Conservation (phyloP, 805 yeast species). For the Sugiyamaella valdiviana region DNA sequence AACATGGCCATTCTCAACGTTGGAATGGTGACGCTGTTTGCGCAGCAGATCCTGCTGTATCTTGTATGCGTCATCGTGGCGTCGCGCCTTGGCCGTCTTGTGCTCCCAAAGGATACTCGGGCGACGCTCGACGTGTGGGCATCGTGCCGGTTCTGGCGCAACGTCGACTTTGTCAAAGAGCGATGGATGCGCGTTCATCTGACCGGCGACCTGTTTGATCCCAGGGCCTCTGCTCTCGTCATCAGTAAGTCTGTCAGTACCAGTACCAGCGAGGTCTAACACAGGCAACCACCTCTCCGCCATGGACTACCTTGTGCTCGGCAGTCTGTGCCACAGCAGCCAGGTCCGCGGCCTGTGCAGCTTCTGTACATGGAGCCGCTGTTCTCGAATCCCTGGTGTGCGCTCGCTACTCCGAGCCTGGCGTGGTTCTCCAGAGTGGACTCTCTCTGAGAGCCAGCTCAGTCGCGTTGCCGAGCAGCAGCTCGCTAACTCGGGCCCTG, state of each 20-base stretch:
- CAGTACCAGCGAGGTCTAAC: no score
- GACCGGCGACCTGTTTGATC: slow-evolving; percentile 16
- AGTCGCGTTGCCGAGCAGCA: background rate
- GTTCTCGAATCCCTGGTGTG: slow-evolving; percentile 57
- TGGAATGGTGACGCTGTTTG: background rate
- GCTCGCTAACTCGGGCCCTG: background rate
- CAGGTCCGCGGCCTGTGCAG: slow-evolving; percentile 31
- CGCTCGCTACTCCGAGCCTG: slow-evolving; percentile 42
- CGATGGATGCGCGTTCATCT: background rate
- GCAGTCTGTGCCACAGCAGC: slow-evolving; percentile 25
- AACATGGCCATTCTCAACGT: background rate
- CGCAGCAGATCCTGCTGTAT: background rate
- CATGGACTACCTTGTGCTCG: slow-evolving; percentile 57
- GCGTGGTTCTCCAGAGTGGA: slow-evolving; percentile 58
- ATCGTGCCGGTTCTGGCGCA: background rate
- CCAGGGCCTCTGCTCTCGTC: slow-evolving; percentile 31
- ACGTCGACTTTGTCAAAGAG: background rate
- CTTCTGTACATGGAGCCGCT: slow-evolving; percentile 64
- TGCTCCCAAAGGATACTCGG: background rate
- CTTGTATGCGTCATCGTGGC: background rate
- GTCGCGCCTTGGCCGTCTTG: background rate
- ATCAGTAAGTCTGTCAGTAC: slow-evolving; percentile 21
- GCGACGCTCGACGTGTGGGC: background rate
- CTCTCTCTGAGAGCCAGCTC: background rate
- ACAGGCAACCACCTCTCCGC: slow-evolving; percentile 61